phyloP scores from a whole-genome alignment of 441 rosid genomes.

The Populus hybrid region DNA sequence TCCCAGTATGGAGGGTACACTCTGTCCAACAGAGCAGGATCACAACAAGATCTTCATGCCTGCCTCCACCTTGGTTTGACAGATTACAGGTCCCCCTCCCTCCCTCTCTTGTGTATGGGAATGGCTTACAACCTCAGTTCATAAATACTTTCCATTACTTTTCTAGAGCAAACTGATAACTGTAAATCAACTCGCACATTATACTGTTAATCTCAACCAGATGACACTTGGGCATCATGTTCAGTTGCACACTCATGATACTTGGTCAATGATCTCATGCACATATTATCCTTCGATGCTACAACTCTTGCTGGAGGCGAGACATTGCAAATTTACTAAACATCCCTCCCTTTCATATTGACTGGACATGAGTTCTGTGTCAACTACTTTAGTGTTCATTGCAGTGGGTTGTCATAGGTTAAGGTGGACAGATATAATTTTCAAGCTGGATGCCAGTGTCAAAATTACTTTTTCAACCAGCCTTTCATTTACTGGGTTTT shows the following conservation, averaged over 20 bases:
- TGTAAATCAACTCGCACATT: not conserved
- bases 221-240: not conserved
- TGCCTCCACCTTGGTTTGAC: constrained; percentile 82
- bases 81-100: constrained; percentile 61
- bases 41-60: constrained; percentile 34
- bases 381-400: not conserved
- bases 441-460: not conserved
- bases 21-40: constrained; percentile 35
- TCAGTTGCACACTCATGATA: not conserved
- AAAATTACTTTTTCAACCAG: constrained; percentile 3
- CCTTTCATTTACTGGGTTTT: not conserved
- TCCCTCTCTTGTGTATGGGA: not conserved
- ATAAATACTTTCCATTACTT: not conserved
- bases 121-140: not conserved
- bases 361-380: not conserved
- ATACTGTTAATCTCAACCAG: not conserved
- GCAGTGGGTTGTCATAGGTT: not conserved
- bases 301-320: not conserved
- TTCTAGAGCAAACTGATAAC: not conserved
- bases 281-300: not conserved
- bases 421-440: not conserved
- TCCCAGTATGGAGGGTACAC: constrained; percentile 69
- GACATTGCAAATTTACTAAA: not conserved
- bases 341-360: not conserved
- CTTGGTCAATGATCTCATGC: not conserved